Conservation (phyloP, 495 filamentous ascomycete genomes). For the Penicilliopsis zonata region DNA sequence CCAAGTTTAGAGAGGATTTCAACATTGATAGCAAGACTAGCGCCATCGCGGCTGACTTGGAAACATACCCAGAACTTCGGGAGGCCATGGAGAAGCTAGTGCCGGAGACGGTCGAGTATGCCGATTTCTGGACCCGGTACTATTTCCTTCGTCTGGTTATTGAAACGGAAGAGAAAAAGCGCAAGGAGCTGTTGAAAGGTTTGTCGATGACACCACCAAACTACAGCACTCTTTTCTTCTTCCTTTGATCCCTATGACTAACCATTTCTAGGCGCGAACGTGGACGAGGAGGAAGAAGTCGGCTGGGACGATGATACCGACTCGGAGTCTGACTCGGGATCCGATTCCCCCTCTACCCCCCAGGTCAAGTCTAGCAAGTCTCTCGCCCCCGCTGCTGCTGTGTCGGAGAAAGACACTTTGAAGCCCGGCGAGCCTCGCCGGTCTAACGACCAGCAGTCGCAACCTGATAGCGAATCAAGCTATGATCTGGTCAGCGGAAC, state of each 20-base stretch:
- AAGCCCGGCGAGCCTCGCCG: slow-evolving; percentile 58
- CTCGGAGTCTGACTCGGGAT: slow-evolving; percentile 28
- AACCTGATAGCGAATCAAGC: slow-evolving; percentile 80
- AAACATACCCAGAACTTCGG: slow-evolving; percentile 80
- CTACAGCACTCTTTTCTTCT: too few species aligned
- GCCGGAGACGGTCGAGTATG: slow-evolving; percentile 79
- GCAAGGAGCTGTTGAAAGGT: slow-evolving; percentile 90
- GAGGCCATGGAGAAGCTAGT: slow-evolving; percentile 92
- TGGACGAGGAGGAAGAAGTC: slow-evolving; percentile 63
- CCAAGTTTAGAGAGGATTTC: slow-evolving; percentile 62
- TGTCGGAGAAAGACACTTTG: slow-evolving; percentile 20
- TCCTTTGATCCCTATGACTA: slow-evolving; percentile 8
- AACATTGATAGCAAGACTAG: slow-evolving; percentile 76
- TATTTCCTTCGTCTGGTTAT: slow-evolving; percentile 92
- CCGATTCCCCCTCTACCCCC: slow-evolving; percentile 39
- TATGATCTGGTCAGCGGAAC: slow-evolving; percentile 88
- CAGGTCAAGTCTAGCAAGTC: slow-evolving; percentile 19
- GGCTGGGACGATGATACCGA: slow-evolving; percentile 78
- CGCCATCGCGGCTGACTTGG: slow-evolving; percentile 68
- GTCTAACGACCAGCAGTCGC: slow-evolving; percentile 76
- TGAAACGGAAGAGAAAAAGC: slow-evolving; percentile 86
- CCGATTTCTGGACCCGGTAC: slow-evolving; percentile 86
- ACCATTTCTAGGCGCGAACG: slow-evolving; percentile 39
- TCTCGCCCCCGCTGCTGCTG: slow-evolving; percentile 12
- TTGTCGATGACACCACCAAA: slow-evolving; percentile 18